A percentile compares a stretch with the other conserved stretches of the same genome.
phyloP scores from a whole-genome alignment of 1,284 basidiomycete genomes.

The Rhodotorula sp. region DNA sequence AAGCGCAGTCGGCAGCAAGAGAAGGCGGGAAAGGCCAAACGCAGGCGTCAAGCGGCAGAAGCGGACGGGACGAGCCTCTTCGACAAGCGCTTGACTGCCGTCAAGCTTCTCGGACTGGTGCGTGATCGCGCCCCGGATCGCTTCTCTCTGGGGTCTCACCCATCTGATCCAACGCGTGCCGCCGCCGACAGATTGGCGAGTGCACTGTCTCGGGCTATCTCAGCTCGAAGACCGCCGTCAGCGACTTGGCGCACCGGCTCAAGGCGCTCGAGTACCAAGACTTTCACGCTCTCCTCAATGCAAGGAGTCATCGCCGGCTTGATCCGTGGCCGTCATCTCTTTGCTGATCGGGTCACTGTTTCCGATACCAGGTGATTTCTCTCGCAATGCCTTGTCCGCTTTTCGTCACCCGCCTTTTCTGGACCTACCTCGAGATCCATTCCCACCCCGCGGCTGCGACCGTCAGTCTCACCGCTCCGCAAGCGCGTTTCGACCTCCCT shows the following conservation, averaged over 20 bases:
- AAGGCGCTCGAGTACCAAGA: constrained; percentile 5
- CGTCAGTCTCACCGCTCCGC: neutral
- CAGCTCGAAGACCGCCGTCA: neutral
- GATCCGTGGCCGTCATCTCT: neutral
- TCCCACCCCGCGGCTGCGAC: constrained; percentile 5
- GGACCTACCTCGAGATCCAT: constrained; percentile 21
- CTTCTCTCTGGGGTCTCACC: too few species aligned
- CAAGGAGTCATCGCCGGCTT: neutral
- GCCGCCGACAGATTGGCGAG: constrained; percentile 2
- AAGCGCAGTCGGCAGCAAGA: neutral
- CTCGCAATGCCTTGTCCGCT: neutral
- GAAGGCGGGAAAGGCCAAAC: neutral
- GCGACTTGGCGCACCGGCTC: constrained; percentile 18
- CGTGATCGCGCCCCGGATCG: neutral
- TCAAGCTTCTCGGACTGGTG: constrained; percentile 17
- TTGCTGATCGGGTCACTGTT: neutral
- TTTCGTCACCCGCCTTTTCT: constrained; percentile 15
- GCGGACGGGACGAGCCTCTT: constrained; percentile 15
- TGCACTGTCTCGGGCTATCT: constrained; percentile 12
- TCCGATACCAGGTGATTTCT: neutral
- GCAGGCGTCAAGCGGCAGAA: neutral
- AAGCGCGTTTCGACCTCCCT: neutral
- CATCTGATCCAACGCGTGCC: neutral
- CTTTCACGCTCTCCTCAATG: constrained; percentile 17
- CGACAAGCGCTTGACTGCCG: constrained; percentile 16